phyloP scores from a whole-genome alignment of 2,329 filamentous ascomycete species.

The Pseudogymnoascus verrucosus region DNA sequence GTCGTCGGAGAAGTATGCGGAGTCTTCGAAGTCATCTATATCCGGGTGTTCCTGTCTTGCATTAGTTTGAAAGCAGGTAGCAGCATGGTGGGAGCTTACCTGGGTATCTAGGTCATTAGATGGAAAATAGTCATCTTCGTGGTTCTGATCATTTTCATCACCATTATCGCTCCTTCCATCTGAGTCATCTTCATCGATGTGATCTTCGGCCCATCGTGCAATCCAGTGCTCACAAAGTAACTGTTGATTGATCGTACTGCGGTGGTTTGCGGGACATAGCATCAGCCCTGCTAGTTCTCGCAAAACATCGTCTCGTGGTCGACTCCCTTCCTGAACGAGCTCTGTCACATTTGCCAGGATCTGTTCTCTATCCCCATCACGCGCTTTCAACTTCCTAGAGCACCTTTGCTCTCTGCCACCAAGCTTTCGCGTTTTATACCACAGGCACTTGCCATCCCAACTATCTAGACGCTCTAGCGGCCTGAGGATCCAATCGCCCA shows the following conservation, averaged over 20 bases:
- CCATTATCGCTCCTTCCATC: neutral
- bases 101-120: neutral
- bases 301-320: neutral
- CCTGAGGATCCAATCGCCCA: neutral
- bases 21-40: neutral
- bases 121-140: neutral
- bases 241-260: neutral
- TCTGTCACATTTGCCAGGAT: neutral
- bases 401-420: neutral
- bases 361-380: neutral
- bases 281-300: neutral
- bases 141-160: neutral
- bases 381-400: neutral
- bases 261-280: neutral
- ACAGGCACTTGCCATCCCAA: neutral
- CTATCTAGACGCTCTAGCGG: neutral
- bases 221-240: neutral
- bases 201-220: neutral
- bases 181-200: neutral
- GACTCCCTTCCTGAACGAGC: neutral
- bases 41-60: neutral
- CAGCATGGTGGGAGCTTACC: neutral
- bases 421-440: neutral
- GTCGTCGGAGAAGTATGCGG: neutral
- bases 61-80: neutral